Percentiles rank a stretch among this genome's conserved stretches.
These are phyloP conservation scores for Vigna hirtella DNA, from an alignment of 306 rosid species.

Conservation along the genomic window DNA sequence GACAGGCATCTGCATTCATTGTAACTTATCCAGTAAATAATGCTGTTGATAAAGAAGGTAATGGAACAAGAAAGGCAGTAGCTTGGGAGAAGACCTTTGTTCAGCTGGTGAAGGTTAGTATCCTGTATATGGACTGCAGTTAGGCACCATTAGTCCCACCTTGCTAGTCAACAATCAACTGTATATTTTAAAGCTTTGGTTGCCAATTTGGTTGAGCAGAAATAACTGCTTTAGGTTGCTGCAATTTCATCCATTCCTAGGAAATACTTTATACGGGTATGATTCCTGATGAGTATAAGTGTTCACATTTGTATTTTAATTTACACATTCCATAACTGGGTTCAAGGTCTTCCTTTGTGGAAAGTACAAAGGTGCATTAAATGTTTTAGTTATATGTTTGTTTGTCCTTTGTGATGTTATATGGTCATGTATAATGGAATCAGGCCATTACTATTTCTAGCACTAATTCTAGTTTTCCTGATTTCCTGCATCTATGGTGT, in stretches of 20 bases:
- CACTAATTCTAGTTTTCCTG: conserved; percentile 34
- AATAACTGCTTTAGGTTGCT: conserved; percentile 29
- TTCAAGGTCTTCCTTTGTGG: conserved; percentile 3
- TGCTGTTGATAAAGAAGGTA: conserved; percentile 72
- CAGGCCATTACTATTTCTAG: conserved; percentile 25
- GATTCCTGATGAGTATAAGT: conserved; percentile 18
- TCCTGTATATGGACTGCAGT: conserved; percentile 15
- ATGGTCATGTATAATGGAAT: conserved; percentile 27
- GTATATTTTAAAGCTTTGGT: conserved; percentile 21
- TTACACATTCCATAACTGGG: conserved; percentile 8
- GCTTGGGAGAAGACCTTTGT: conserved; percentile 97
- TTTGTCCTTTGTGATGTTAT: conserved; percentile 37
- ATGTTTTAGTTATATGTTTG: conserved; percentile 38
- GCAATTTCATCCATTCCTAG: conserved; percentile 28
- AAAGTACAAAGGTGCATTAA: conserved; percentile 32
- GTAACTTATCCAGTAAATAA: conserved; percentile 92
- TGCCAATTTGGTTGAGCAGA: conserved; percentile 25
- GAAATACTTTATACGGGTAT: conserved; percentile 27
- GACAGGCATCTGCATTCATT: conserved; percentile 91
- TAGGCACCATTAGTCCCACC: conserved; percentile 24
- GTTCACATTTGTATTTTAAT: conserved; percentile 1
- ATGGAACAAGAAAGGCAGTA: conserved; percentile 75
- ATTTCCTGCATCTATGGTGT: conserved; percentile 29
- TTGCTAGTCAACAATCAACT: conserved; percentile 28
- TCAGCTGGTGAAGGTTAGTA: conserved; percentile 87